These are phyloP conservation scores for Rhodotorula taiwanensis DNA, from an alignment of 768 basidiomycete species.

Conservation along the genomic window DNA sequence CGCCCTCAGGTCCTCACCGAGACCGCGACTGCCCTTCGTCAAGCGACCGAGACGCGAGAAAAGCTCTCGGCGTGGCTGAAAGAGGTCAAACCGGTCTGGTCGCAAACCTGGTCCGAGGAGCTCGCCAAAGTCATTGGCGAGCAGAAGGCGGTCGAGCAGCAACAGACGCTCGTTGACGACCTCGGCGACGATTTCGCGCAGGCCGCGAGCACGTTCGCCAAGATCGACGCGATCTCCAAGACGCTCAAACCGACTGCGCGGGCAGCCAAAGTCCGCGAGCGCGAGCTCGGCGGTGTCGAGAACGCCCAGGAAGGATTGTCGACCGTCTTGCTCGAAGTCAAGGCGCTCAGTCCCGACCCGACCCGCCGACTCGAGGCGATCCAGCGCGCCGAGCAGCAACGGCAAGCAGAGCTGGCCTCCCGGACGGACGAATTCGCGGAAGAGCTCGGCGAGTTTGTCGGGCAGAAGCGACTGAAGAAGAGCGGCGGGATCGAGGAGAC, in stretches of 20 bases:
- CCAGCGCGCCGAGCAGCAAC: conserved; percentile 68
- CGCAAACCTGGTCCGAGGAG: conserved; percentile 97
- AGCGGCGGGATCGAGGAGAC: conserved; percentile 53
- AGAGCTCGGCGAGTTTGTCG: conserved; percentile 80
- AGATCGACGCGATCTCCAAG: conserved; percentile 70
- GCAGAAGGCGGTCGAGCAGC: conserved; percentile 85
- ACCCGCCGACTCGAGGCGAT: conserved; percentile 84
- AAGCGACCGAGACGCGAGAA: conserved; percentile 58
- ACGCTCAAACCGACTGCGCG: conserved; percentile 49
- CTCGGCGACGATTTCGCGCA: conserved; percentile 87
- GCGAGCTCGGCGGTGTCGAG: conserved; percentile 49
- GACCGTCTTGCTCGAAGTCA: conserved; percentile 84
- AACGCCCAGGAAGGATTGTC: conserved; percentile 57
- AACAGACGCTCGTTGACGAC: conserved; percentile 83
- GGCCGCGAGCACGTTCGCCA: conserved; percentile 74
- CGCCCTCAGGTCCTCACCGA: conserved; percentile 54
- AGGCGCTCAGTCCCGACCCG: conserved; percentile 71
- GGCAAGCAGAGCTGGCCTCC: conserved; percentile 65
- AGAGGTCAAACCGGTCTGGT: conserved; percentile 91
- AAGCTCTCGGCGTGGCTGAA: conserved; percentile 79
- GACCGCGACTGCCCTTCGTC: conserved; percentile 64
- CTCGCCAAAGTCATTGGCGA: conserved; percentile 94
- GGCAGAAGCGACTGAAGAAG: conserved; percentile 80
- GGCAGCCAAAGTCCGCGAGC: conserved; percentile 50
- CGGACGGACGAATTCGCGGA: conserved; percentile 74